Base-by-base conservation (phyloP, 2,329 filamentous ascomycete species). In the Aspergillus fructus region DNA sequence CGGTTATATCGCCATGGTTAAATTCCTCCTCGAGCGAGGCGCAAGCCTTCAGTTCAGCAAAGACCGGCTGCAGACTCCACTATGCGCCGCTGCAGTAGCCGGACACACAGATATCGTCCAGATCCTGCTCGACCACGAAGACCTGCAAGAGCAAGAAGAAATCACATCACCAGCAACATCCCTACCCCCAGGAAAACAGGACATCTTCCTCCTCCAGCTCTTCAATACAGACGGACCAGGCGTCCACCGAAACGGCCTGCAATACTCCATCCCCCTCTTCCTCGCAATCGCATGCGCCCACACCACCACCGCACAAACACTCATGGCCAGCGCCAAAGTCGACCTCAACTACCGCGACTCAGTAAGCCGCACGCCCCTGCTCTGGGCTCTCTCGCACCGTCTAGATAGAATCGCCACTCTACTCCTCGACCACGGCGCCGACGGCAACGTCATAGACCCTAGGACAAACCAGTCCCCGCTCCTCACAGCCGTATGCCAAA, bases 201-300 rank as follows among this genome's bases (percentile, higher is more conserved):
- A 15, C n/a, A 13, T 45, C 13, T 8, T n/a, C n/a, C 13, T 8
- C 2, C n/a, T 27, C 5, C 46, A 19, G 5, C 46, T 5, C 9
- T 21, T 19, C n/a, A 39, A 4, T 3, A 46, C 30, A 13, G n/a
- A 34, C 6, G 45, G 17, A 2, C 5, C 27, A 1, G 23, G 5
- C 17, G 15, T 13, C 1, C 33, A 39, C 34, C 12, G 8, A 15
- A 15, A 46, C 9, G 27, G 19, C 12, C 11, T 53, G 4, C 39
- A 54, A n/a, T 54, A 40, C 7, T 40, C 52, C 5, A 42, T 54
- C 21, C 43, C 52, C 19, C 30, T 49, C 3, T 56, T 50, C 41
- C 19, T 51, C n/a, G 47, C 54, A 15, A 49, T 43, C 6, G 21
- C 33, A 5, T 12, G 21, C 5, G 30, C 5, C 2, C 40, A 45